Base-by-base conservation (phyloP, 2,329 filamentous ascomycete species). In the Claviceps sorghi region DNA sequence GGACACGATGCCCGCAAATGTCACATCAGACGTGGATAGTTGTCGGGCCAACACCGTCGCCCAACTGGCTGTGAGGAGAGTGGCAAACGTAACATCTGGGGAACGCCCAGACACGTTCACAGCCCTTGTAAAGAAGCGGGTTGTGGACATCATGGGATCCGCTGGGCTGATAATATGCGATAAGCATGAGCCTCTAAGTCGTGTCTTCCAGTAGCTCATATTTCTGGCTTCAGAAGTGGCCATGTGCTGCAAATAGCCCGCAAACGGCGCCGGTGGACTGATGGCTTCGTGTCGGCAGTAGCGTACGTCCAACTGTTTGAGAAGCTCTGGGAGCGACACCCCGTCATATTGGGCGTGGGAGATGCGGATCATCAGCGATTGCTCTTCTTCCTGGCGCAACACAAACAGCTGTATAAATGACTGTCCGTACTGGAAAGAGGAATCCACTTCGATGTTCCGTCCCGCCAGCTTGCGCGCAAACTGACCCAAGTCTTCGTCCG, bases 141-240 rank as follows among this genome's bases (percentile, higher is more conserved):
- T 60, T 48, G 58, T 59, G 51, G n/a, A 45, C 17, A 49, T 50
- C 5, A 22, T 29, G 1, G 60, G 11, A 9, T 52, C 45, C 0
- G 60, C 61, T 1, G 54, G 52, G 19, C 17, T 46, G 17, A 21
- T 26, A 4, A 67, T 55, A 3, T 50, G 38, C 0, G 69, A 73
- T 64, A 83, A 74, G 17, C 69, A 63, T 0, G 80, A 80, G 30
- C 73, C 77, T 2, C 69, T 62, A 17, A 85, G 75, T 1, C 84
- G 72, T 0, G 75, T 69, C 30, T 67, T 67, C 82, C 82, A 86
- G 67, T 85, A 83, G 0, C 72, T 68, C 46, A 79, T 72, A 56
- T 78, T 77, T 22, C 32, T 44, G 38, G 10, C 40, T 30, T 44
- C n/a, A 0, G 29, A 42, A 51, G 76, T 61, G 19, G 71, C 70